These are phyloP conservation scores for Colletotrichum noveboracense DNA, from an alignment of 2,329 filamentous ascomycete species.

Conservation along the genomic window DNA sequence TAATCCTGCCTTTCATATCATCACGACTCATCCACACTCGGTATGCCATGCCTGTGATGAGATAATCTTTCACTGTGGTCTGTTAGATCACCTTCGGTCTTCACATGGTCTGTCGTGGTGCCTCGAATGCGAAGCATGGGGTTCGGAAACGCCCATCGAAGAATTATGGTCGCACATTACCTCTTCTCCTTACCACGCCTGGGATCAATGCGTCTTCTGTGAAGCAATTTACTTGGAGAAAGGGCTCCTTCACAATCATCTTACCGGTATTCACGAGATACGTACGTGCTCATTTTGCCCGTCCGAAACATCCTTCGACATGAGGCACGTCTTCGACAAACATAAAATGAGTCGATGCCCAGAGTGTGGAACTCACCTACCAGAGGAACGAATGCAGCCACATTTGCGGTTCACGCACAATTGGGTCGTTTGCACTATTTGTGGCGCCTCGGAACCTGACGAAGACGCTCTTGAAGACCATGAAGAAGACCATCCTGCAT, in stretches of 20 bases:
- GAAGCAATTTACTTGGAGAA: not conserved
- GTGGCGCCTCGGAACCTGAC: not conserved
- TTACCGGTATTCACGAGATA: not conserved
- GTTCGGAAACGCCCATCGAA: not conserved
- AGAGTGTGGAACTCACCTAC: not conserved
- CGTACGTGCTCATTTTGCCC: not conserved
- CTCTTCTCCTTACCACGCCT: not conserved
- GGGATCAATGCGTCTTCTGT: not conserved
- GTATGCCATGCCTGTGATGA: not conserved
- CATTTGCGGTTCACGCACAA: not conserved
- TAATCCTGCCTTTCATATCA: not conserved
- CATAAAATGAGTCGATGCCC: not conserved
- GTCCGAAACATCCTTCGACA: not conserved
- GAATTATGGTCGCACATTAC: not conserved
- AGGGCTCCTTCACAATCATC: not conserved
- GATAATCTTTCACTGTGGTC: not conserved
- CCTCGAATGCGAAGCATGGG: not conserved
- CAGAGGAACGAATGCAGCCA: not conserved
- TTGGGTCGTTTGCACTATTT: not conserved
- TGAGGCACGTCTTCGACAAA: rapidly evolving
- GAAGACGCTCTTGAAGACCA: not conserved
- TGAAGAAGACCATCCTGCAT: not conserved
- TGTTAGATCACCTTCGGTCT: not conserved
- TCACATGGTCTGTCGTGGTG: not conserved
- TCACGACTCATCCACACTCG: rapidly evolving